These are phyloP conservation scores for Pisolithus thermaeus DNA, from an alignment of 1,284 basidiomycete species.

Conservation along the genomic window DNA sequence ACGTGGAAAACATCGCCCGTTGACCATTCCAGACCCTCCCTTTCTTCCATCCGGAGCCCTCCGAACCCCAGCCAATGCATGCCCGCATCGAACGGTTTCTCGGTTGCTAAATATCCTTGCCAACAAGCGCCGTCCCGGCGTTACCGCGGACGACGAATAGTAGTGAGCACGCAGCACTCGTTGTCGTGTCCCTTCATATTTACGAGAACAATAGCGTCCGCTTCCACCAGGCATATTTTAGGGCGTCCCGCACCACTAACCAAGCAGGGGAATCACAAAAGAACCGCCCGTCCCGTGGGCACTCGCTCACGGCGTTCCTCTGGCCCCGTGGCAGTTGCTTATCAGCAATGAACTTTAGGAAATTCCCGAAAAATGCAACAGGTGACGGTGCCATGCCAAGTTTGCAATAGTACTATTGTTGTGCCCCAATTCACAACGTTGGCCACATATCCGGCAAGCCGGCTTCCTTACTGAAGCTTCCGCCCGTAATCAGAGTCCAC, in stretches of 20 bases:
- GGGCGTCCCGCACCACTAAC: no score
- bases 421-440: no score
- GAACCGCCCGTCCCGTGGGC: no score
- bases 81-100: neutral
- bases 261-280: no score
- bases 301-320: no score
- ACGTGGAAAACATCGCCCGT: no score
- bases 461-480: no score
- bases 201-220: neutral
- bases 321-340: no score
- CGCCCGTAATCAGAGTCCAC: no score
- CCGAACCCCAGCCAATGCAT: neutral
- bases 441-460: no score
- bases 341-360: no score
- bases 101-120: neutral
- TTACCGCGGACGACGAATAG: slow-evolving; percentile 10
- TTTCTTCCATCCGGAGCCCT: slow-evolving; percentile 3
- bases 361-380: no score
- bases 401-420: slow-evolving; percentile 1
- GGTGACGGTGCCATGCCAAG: slow-evolving; percentile 9
- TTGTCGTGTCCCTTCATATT: neutral
- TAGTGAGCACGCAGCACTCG: neutral
- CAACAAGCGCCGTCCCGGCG: slow-evolving; percentile 10
- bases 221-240: neutral
- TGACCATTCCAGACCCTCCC: neutral